Evolutionary conservation across 805 yeast species (phyloP).

Genomic region (Metschnikowia santaceciliae): DNA sequence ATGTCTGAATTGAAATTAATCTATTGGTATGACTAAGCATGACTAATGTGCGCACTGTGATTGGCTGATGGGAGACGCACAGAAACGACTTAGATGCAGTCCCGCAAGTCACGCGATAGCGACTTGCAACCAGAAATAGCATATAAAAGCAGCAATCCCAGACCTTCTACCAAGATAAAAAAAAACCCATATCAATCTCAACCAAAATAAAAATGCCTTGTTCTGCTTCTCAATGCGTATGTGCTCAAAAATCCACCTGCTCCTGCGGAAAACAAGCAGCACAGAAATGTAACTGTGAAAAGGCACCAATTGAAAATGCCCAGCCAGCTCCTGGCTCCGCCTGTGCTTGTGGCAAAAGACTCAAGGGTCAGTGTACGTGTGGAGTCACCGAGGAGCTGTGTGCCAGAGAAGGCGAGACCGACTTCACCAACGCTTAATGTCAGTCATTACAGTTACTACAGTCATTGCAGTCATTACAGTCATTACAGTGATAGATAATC

Average conservation of each 20-base stretch:
- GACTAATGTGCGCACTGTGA: no score
- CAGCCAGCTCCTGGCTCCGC: slow-evolving; percentile 39
- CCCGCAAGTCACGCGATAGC: neutral
- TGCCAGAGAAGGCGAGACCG: slow-evolving; percentile 55
- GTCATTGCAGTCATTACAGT: no score
- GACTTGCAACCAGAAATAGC: neutral
- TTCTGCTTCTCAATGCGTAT: slow-evolving; percentile 47
- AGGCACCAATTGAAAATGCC: slow-evolving; percentile 49
- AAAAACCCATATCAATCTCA: no score
- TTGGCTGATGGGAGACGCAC: no score
- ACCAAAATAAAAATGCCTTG: slow-evolving; percentile 12
- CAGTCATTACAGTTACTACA: no score
- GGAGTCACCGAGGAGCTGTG: slow-evolving; percentile 40
- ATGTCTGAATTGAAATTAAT: no score
- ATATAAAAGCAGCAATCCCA: neutral
- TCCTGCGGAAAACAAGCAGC: slow-evolving; percentile 63
- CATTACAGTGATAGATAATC: no score
- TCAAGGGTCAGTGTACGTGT: slow-evolving; percentile 52
- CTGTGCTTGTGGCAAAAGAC: slow-evolving; percentile 59
- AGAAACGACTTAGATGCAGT: no score
- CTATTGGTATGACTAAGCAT: no score
- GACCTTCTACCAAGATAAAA: neutral
- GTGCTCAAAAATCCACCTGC: slow-evolving; percentile 60
- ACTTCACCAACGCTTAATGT: slow-evolving; percentile 38
- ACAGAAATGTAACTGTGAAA: slow-evolving; percentile 51